phyloP scores from a whole-genome alignment of 2,329 filamentous ascomycete genomes.

The Ophiognomonia clavigignenti-juglandacearum region DNA sequence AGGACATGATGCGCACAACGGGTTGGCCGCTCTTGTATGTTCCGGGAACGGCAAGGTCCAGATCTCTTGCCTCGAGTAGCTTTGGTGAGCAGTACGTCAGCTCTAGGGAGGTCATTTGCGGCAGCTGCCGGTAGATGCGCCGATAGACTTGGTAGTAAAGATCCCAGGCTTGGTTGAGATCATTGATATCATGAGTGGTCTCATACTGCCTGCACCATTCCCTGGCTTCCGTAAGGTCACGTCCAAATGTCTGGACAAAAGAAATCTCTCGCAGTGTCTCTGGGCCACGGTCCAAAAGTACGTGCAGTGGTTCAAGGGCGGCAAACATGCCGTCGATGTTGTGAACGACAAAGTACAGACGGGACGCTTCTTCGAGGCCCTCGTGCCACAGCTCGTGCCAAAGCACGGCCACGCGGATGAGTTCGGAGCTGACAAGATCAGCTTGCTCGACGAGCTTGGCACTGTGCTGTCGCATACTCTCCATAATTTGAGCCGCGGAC shows the following conservation, averaged over 20 bases:
- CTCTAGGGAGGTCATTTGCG: conserved; percentile 87
- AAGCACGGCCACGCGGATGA: conserved; percentile 92
- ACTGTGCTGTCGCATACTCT: conserved; percentile 95
- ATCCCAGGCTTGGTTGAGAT: conserved; percentile 98
- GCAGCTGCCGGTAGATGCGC: conserved; percentile 87
- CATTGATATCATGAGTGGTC: conserved; percentile 81
- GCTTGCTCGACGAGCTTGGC: conserved; percentile 90
- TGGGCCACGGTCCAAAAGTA: conserved; percentile 83
- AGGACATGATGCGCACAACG: conserved; percentile 80
- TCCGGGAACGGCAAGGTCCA: conserved; percentile 93
- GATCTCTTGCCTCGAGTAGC: conserved; percentile 75
- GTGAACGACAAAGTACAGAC: conserved; percentile 94
- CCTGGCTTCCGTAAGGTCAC: conserved; percentile 88
- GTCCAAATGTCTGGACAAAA: conserved; percentile 94
- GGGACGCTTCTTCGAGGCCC: conserved; percentile 90
- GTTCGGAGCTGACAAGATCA: conserved; percentile 88
- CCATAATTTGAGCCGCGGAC: conserved; percentile 92
- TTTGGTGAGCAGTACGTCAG: conserved; percentile 96
- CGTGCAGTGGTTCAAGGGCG: conserved; percentile 84
- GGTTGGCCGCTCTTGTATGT: conserved; percentile 78
- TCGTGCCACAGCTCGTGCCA: conserved; percentile 99
- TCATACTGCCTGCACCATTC: conserved; percentile 96
- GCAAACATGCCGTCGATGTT: conserved; percentile 98
- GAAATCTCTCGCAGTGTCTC: conserved; percentile 94
- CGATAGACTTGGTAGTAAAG: conserved; percentile 98